Base-by-base conservation (phyloP, 164 flowering plant species). In the Magnolia changhungtana region DNA sequence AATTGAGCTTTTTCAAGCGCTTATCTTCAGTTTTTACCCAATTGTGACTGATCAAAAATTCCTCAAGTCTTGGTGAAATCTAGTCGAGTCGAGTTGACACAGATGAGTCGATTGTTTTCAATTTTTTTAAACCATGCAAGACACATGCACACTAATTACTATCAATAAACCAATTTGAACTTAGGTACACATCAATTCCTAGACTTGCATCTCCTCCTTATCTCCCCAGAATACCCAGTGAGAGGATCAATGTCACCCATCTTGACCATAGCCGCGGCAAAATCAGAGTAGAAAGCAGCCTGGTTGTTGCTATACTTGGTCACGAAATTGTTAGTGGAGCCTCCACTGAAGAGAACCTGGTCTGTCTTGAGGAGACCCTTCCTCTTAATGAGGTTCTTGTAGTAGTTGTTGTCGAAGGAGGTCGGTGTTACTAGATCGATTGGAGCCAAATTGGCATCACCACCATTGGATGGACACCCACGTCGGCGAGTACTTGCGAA, bases 371-470 rank as follows among this genome's bases (percentile, higher is more conserved):
- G 75, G 64, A 77, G 76, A 55, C 79, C 79, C 55, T 77, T 72
- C 65, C 13, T 65, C 66, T 72, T 50, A 3, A 72, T 37, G 23
- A 89, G 73, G 63, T 85, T 87, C 77, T 83, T 84, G 85, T 78
- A 89, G 80, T 86, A 89, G 74, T 82, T 83, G 77, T 80, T 85
- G 75, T 85, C 90, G 69, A 87, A 87, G 0, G 79, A 68, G 58
- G 61, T 81, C 4, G 88, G 87, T 20, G 89, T 86, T 73, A 84
- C 85, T 74, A 85, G 55, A 76, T 89, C 91, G 0, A 89, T 83
- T 0, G 90, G 79, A 6, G 89, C 87, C 71, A 88, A 50, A 23
- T 80, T 86, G 1, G 31, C 23, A 37, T 83, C 78, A 0, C 83
- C 87, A 1, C 76, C 61, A 10, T 13, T 52, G 6, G 18, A 18